phyloP scores from a whole-genome alignment of 306 rosid species.

The Vigna trinervia region DNA sequence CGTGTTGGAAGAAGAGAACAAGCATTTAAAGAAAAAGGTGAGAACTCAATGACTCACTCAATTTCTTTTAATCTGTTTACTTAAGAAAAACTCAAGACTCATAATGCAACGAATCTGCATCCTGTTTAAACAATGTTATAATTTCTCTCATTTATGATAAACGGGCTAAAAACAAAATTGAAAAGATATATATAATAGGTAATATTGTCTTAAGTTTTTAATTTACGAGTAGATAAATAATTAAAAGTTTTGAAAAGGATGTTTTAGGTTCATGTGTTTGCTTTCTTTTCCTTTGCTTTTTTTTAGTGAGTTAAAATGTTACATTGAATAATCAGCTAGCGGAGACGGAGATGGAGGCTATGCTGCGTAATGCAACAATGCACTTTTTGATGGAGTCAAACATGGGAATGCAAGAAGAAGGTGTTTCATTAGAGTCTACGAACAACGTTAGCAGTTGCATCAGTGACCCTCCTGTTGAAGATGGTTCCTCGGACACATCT shows the following conservation, averaged over 20 bases:
- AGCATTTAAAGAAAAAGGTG: slow-evolving; percentile 45
- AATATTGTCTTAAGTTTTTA: background rate
- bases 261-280: background rate
- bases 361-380: slow-evolving; percentile 13
- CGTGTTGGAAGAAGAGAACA: slow-evolving; percentile 44
- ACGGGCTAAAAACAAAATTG: background rate
- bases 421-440: slow-evolving; percentile 41
- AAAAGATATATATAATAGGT: background rate
- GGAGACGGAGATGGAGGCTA: slow-evolving; percentile 16
- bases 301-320: background rate
- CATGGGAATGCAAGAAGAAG: slow-evolving; percentile 34
- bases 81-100: background rate
- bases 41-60: background rate
- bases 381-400: background rate
- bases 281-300: background rate
- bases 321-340: background rate
- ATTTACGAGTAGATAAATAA: background rate
- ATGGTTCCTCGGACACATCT: slow-evolving; percentile 42
- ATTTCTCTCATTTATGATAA: background rate
- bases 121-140: too few relatives aligned
- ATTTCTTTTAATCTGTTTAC: background rate
- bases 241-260: background rate
- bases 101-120: background rate
- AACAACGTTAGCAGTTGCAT: slow-evolving; percentile 43
- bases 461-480: slow-evolving; percentile 43